These are phyloP conservation scores for Xanthoceras sorbifolium DNA, from an alignment of 345 rosid genomes.

Conservation along the genomic window DNA sequence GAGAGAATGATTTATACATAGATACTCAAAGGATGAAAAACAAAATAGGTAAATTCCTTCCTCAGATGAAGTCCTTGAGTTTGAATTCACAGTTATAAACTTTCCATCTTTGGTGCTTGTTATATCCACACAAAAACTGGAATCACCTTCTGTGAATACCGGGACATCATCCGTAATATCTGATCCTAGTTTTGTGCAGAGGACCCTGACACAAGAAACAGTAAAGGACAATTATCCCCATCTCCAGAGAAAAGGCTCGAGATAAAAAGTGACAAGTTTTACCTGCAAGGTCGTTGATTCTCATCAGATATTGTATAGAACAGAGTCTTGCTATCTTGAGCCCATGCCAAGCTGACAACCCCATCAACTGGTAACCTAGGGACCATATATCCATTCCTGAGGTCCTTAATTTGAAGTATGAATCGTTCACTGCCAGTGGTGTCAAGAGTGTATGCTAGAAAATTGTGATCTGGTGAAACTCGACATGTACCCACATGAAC, in stretches of 20 bases:
- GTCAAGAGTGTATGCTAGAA: conserved; percentile 85
- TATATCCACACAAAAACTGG: conserved; percentile 83
- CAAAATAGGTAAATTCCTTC: conserved; percentile 59
- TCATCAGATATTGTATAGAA: conserved; percentile 69
- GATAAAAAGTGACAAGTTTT: conserved; percentile 22
- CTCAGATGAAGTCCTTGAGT: conserved; percentile 96
- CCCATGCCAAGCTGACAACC: conserved; percentile 92
- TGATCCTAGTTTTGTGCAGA: conserved; percentile 56
- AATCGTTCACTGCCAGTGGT: conserved; percentile 66
- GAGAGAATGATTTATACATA: background rate
- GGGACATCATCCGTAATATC: conserved; percentile 37
- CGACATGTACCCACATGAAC: conserved; percentile 87
- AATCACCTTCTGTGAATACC: conserved; percentile 61
- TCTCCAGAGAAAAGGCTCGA: conserved; percentile 9
- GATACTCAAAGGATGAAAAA: conserved; percentile 16
- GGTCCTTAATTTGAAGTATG: conserved; percentile 78
- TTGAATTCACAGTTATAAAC: conserved; percentile 91
- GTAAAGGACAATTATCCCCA: conserved; percentile 21
- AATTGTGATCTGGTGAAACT: conserved; percentile 81
- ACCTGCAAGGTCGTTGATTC: conserved; percentile 79
- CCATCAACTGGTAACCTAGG: conserved; percentile 54
- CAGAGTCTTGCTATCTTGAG: conserved; percentile 66
- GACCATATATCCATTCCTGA: conserved; percentile 49
- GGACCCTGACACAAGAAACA: conserved; percentile 52
- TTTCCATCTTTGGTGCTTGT: conserved; percentile 94